Conservation (phyloP, 306 rosid genomes). For the Corylus avellana region DNA sequence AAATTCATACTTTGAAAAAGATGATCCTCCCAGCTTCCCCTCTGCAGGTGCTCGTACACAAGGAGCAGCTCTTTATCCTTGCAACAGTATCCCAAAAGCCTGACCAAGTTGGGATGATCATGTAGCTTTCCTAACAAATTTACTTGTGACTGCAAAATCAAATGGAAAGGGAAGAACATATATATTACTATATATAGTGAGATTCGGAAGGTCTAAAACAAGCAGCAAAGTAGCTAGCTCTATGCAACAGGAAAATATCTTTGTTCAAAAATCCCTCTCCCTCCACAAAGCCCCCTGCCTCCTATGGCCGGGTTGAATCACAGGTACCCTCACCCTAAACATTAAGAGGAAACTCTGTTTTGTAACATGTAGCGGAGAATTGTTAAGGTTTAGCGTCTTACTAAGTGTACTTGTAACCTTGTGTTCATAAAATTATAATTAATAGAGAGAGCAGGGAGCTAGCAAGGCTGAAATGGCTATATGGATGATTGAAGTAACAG, state of each 20-base stretch:
- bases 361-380: too few species aligned
- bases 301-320: not conserved
- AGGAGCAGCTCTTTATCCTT: conserved; percentile 73
- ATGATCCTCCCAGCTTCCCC: conserved; percentile 89
- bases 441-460: too few species aligned
- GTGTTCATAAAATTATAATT: too few species aligned
- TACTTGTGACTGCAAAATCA: conserved; percentile 73
- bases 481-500: not conserved
- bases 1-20: conserved; percentile 75
- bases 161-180: conserved; percentile 4
- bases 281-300: not conserved
- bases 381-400: not conserved
- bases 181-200: not conserved
- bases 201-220: not conserved
- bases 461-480: too few species aligned
- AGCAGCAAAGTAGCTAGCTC: not conserved
- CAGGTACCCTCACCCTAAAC: too few species aligned
- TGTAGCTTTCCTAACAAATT: conserved; percentile 72
- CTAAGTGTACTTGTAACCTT: too few species aligned
- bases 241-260: not conserved
- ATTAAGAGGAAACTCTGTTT: too few species aligned
- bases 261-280: not conserved
- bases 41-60: conserved; percentile 82
- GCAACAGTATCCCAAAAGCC: conserved; percentile 73
- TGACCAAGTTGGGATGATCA: conserved; percentile 79